Evolutionary conservation across 495 filamentous ascomycete species (phyloP).

Genomic region (Neurospora africana): DNA sequence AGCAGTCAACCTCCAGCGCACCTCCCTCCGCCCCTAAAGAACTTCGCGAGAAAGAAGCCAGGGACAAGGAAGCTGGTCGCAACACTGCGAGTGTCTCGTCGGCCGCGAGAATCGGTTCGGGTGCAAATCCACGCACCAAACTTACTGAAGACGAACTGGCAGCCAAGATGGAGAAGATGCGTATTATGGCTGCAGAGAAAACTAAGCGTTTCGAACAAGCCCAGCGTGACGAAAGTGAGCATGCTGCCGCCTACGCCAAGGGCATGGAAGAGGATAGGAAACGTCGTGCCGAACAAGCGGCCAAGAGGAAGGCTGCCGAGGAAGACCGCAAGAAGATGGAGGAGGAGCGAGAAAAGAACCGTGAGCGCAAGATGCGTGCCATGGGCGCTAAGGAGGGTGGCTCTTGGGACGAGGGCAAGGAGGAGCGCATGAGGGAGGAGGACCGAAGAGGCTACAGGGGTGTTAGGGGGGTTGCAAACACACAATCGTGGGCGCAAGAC

Average conservation of each 20-base stretch:
- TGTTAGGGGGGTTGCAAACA: slow-evolving; percentile 20
- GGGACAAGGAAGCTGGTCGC: not conserved
- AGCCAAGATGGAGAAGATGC: slow-evolving; percentile 41
- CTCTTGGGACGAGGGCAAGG: slow-evolving; percentile 37
- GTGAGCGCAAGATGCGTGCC: slow-evolving; percentile 37
- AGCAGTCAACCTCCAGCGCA: not conserved
- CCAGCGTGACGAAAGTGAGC: slow-evolving; percentile 39
- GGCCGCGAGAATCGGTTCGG: slow-evolving; percentile 30
- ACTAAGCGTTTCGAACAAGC: slow-evolving; percentile 39
- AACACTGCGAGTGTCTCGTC: slow-evolving; percentile 24
- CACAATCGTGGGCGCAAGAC: not conserved
- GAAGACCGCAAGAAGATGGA: slow-evolving; percentile 37
- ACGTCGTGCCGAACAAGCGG: slow-evolving; percentile 34
- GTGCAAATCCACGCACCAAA: slow-evolving; percentile 40
- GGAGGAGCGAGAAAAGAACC: slow-evolving; percentile 37
- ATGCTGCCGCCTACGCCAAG: slow-evolving; percentile 39
- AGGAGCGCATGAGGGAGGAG: slow-evolving; percentile 20
- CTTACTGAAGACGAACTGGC: slow-evolving; percentile 42
- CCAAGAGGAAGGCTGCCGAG: slow-evolving; percentile 25
- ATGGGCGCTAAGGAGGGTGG: slow-evolving; percentile 34
- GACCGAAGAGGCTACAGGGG: slow-evolving; percentile 22
- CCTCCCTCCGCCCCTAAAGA: slow-evolving; percentile 4
- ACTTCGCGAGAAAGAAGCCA: not conserved
- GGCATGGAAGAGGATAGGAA: slow-evolving; percentile 40
- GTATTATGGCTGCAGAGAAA: slow-evolving; percentile 34